phyloP scores from a whole-genome alignment of 2,329 filamentous ascomycete species.

The Fusarium decemcellulare region DNA sequence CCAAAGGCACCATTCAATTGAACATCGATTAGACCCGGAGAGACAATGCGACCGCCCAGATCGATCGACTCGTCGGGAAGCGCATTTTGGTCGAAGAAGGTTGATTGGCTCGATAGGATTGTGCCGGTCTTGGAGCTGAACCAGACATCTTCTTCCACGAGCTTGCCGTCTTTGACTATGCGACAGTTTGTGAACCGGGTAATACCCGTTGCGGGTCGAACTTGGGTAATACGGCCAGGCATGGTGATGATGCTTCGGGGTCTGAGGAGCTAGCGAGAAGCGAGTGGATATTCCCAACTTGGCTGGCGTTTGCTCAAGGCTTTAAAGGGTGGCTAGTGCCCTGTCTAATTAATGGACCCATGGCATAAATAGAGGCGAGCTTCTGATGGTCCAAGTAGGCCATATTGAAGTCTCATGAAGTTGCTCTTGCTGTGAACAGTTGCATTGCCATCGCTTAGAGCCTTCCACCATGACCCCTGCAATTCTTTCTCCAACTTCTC shows the following conservation, averaged over 20 bases:
- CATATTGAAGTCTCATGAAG: too few species aligned
- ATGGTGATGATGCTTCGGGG: constrained; percentile 51
- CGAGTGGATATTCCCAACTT: constrained; percentile 17
- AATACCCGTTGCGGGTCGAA: constrained; percentile 67
- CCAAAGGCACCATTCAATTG: constrained; percentile 95
- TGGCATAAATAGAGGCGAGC: too few species aligned
- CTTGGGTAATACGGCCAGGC: constrained; percentile 62
- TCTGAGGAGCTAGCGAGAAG: constrained; percentile 8
- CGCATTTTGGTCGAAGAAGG: constrained; percentile 73
- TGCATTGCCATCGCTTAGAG: too few species aligned
- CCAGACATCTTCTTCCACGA: constrained; percentile 89
- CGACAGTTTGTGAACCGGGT: constrained; percentile 93
- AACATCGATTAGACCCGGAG: constrained; percentile 89
- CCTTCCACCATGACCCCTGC: too few species aligned
- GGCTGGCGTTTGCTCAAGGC: too few species aligned
- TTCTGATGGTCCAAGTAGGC: too few species aligned
- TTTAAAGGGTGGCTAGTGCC: too few species aligned
- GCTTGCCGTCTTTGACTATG: constrained; percentile 75
- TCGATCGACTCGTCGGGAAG: constrained; percentile 83
- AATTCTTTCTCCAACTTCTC: too few species aligned
- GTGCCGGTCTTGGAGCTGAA: constrained; percentile 86
- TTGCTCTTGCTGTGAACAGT: too few species aligned
- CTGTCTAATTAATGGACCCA: too few species aligned
- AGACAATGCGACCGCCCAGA: constrained; percentile 85
- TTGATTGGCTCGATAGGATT: constrained; percentile 79